Conservation (phyloP, 2,329 filamentous ascomycete species). For the Mycosphaerella arachidis region DNA sequence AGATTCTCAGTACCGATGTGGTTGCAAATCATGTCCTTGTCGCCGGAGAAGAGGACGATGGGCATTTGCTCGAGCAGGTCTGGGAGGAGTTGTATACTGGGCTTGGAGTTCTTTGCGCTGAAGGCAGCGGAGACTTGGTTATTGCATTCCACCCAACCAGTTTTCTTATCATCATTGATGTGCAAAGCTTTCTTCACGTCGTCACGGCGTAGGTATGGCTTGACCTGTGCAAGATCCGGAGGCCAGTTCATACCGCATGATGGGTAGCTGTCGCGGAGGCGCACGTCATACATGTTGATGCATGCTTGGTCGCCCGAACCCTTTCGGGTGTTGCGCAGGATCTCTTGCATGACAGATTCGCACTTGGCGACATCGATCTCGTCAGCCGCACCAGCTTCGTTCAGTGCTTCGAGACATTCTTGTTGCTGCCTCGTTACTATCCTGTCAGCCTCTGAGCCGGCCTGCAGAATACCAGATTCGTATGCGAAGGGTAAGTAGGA, state of each 20-base stretch:
- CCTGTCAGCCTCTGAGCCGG: slow-evolving; percentile 61
- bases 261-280: slow-evolving; percentile 71
- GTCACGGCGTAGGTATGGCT: slow-evolving; percentile 75
- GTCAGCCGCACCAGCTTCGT: slow-evolving; percentile 50
- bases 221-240: slow-evolving; percentile 71
- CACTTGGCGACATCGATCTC: slow-evolving; percentile 66
- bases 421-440: slow-evolving; percentile 65
- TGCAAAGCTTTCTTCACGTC: slow-evolving; percentile 79
- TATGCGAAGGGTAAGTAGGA: slow-evolving; percentile 80
- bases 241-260: slow-evolving; percentile 98
- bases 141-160: slow-evolving; percentile 89
- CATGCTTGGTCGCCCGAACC: slow-evolving; percentile 55
- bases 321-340: slow-evolving; percentile 59
- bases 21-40: slow-evolving; percentile 94
- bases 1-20: slow-evolving; percentile 88
- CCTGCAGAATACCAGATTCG: slow-evolving; percentile 66
- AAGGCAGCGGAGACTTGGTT: slow-evolving; percentile 73
- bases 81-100: slow-evolving; percentile 71
- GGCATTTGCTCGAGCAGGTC: slow-evolving; percentile 71
- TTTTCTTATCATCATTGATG: slow-evolving; percentile 72
- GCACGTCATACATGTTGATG: slow-evolving; percentile 95
- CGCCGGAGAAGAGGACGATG: slow-evolving; percentile 84
- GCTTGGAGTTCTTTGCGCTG: slow-evolving; percentile 63
- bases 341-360: slow-evolving; percentile 68
- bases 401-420: slow-evolving; percentile 60